Evolutionary conservation across 2,329 filamentous ascomycete genomes (phyloP).

Genomic region (Acephala macrosclerotiorum): DNA sequence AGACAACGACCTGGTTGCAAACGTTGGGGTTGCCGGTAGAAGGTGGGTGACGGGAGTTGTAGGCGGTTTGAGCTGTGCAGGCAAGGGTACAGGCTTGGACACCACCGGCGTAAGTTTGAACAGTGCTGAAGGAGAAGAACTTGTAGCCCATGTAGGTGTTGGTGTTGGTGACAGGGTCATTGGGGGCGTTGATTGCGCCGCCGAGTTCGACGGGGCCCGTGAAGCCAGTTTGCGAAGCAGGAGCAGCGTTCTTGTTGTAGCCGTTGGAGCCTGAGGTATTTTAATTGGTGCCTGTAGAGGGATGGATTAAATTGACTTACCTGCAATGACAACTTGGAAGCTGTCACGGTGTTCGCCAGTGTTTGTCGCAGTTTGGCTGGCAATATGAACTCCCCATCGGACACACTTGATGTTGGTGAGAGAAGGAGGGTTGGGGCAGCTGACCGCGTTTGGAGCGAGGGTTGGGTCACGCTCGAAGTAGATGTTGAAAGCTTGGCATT

Average conservation of each 20-base stretch:
- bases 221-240: conserved; percentile 33
- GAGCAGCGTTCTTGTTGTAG: conserved; percentile 43
- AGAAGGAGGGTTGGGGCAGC: conserved; percentile 45
- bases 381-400: conserved; percentile 45
- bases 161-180: conserved; percentile 32
- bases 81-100: conserved; percentile 43
- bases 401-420: conserved; percentile 47
- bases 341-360: conserved; percentile 43
- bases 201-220: conserved; percentile 42
- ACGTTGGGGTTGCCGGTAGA: conserved; percentile 41
- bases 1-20: conserved; percentile 49
- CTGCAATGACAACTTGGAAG: not conserved
- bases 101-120: conserved; percentile 30
- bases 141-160: conserved; percentile 44
- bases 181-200: conserved; percentile 45
- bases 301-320: not conserved
- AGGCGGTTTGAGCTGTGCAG: conserved; percentile 46
- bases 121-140: conserved; percentile 34
- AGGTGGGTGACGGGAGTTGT: conserved; percentile 43
- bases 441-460: conserved; percentile 37
- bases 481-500: conserved; percentile 46
- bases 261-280: conserved; percentile 52
- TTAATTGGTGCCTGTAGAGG: not conserved
- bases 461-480: conserved; percentile 47
- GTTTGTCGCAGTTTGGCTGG: conserved; percentile 42